phyloP scores from a whole-genome alignment of 2,329 filamentous ascomycete species.

The Talaromyces pinophilus region DNA sequence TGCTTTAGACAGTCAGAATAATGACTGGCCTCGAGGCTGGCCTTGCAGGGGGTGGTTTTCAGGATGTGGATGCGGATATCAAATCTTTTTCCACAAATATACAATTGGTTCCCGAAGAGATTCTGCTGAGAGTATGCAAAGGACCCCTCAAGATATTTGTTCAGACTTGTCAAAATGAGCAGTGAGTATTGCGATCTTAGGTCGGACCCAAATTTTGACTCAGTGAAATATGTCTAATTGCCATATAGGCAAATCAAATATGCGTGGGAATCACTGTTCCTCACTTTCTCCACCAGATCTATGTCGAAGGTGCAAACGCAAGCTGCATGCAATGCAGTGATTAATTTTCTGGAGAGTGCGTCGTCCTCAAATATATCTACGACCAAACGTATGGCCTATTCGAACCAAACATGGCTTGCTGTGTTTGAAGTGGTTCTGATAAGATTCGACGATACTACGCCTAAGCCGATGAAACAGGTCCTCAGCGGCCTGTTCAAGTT shows the following conservation, averaged over 20 bases:
- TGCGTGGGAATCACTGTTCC: slow-evolving; percentile 44
- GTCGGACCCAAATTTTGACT: background rate
- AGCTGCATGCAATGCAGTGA: slow-evolving; percentile 48
- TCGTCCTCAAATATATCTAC: slow-evolving; percentile 33
- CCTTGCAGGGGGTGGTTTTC: slow-evolving; percentile 23
- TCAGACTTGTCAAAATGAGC: slow-evolving; percentile 32
- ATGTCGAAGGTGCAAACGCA: slow-evolving; percentile 44
- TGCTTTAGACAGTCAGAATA: slow-evolving; percentile 4
- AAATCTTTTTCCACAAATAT: slow-evolving; percentile 34
- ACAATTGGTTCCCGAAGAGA: slow-evolving; percentile 39
- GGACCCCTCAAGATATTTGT: slow-evolving; percentile 40
- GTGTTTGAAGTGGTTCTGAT: slow-evolving; percentile 44
- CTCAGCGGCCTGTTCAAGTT: slow-evolving; percentile 43
- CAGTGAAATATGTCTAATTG: slow-evolving; percentile 16
- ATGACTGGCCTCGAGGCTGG: slow-evolving; percentile 30
- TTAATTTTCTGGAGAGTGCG: slow-evolving; percentile 46
- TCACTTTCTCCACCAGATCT: slow-evolving; percentile 43
- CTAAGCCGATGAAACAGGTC: slow-evolving; percentile 49
- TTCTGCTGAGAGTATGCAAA: slow-evolving; percentile 37
- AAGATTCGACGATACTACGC: slow-evolving; percentile 46
- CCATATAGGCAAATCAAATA: slow-evolving; percentile 34
- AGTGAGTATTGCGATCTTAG: slow-evolving; percentile 31
- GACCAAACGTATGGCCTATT: slow-evolving; percentile 38
- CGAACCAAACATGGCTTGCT: slow-evolving; percentile 41
- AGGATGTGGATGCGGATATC: slow-evolving; percentile 25